A percentile compares a stretch with the other conserved stretches of the same genome.
Evolutionary conservation across 306 rosid species (phyloP).

Genomic region (Cucurbita pepo): DNA sequence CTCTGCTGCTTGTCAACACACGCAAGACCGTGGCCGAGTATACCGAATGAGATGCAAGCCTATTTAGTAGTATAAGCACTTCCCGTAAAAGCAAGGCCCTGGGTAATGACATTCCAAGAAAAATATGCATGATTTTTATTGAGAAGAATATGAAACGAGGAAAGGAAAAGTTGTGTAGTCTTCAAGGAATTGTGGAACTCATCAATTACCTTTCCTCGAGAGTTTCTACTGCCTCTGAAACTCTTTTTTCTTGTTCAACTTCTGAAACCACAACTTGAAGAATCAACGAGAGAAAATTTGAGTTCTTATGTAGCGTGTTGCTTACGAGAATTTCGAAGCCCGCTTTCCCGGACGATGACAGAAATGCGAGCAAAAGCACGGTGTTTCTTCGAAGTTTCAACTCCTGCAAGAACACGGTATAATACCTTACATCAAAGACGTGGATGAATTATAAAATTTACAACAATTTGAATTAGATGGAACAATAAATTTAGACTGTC

Average conservation of each 20-base stretch:
- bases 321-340: conserved; percentile 60
- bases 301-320: conserved; percentile 29
- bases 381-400: conserved; percentile 47
- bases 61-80: conserved; percentile 68
- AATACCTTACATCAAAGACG: background rate
- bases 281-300: conserved; percentile 53
- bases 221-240: conserved; percentile 25
- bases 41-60: conserved; percentile 53
- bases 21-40: conserved; percentile 45
- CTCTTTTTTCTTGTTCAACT: conserved; percentile 33
- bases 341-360: conserved; percentile 64
- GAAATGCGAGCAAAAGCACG: conserved; percentile 65
- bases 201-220: conserved; percentile 58
- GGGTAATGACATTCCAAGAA: conserved; percentile 3
- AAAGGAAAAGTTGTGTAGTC: background rate
- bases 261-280: conserved; percentile 49
- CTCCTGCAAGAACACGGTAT: conserved; percentile 39
- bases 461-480: background rate
- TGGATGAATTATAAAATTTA: background rate
- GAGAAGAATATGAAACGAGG: background rate
- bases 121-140: background rate
- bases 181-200: background rate
- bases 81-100: conserved; percentile 87
- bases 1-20: conserved; percentile 40
- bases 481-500: background rate